Evolutionary conservation across 768 basidiomycete genomes (phyloP).

Genomic region (Daedaleopsis nitida): DNA sequence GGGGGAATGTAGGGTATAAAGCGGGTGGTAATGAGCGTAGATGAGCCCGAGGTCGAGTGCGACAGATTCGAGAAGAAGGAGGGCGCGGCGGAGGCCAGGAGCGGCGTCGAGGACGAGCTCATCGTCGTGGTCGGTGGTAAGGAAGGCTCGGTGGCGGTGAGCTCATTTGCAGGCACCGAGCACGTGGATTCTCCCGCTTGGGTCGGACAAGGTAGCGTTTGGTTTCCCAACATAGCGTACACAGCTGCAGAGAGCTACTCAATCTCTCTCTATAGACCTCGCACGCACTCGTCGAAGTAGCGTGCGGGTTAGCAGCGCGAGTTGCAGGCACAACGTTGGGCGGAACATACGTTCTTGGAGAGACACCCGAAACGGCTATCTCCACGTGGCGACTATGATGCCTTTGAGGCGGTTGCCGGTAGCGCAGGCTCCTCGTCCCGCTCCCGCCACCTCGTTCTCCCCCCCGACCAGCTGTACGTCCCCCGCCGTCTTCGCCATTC

Average conservation of each 20-base stretch:
- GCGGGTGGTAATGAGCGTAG: constrained; percentile 32
- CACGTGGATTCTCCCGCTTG: not conserved
- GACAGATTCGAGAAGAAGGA: constrained; percentile 36
- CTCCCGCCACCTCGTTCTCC: constrained; percentile 12
- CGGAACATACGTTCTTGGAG: constrained; percentile 4
- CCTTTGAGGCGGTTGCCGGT: constrained; percentile 12
- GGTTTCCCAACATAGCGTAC: not conserved
- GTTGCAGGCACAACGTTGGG: not conserved
- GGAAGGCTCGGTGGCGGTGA: constrained; percentile 17
- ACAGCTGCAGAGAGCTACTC: not conserved
- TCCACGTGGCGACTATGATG: constrained; percentile 15
- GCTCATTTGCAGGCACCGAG: constrained; percentile 1
- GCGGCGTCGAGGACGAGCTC: constrained; percentile 16
- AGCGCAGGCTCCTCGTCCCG: too few relatives aligned
- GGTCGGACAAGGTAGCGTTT: not conserved
- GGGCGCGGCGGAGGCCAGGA: constrained; percentile 26
- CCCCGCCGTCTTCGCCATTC: not conserved
- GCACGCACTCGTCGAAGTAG: too few relatives aligned
- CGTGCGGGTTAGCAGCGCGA: too few relatives aligned
- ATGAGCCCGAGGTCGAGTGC: constrained; percentile 20
- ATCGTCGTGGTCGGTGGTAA: constrained; percentile 17
- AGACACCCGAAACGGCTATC: not conserved
- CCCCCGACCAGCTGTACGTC: not conserved
- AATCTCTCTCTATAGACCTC: too few relatives aligned
- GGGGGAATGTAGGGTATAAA: constrained; percentile 26